Percentiles rank a stretch among this genome's conserved stretches.
These are phyloP conservation scores for Pestalotiopsis sp. DNA, from an alignment of 2,329 filamentous ascomycete species.

Conservation along the genomic window DNA sequence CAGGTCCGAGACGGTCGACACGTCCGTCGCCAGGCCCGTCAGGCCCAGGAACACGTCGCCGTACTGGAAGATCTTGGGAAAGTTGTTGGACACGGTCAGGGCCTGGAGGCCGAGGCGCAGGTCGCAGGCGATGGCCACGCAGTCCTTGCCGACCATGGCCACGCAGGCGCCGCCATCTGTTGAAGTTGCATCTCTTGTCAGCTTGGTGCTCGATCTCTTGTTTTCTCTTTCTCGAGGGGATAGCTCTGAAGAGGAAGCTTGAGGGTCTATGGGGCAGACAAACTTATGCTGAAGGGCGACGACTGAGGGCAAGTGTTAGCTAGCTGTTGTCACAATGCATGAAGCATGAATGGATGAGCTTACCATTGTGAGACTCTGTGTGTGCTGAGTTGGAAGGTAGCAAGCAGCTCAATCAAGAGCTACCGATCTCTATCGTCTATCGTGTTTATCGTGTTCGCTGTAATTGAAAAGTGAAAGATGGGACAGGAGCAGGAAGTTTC, in stretches of 20 bases:
- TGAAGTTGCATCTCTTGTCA: conserved; percentile 1
- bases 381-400: not conserved
- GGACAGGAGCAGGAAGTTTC: not conserved
- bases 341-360: conserved; percentile 19
- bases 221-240: not conserved
- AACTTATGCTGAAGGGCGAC: conserved; percentile 96
- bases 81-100: conserved; percentile 98
- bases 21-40: conserved; percentile 94
- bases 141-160: conserved; percentile 99
- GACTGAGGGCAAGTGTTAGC: conserved; percentile 56
- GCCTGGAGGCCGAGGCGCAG: conserved; percentile 95
- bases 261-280: conserved; percentile 32
- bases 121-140: conserved; percentile 98
- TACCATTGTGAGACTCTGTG: conserved; percentile 31
- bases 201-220: not conserved
- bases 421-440: not conserved
- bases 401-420: not conserved
- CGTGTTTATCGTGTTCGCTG: not conserved
- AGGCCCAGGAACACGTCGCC: conserved; percentile 94
- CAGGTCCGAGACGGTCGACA: conserved; percentile 90
- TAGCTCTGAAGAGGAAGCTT: not conserved
- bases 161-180: conserved; percentile 89
- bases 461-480: not conserved
- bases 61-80: conserved; percentile 99
- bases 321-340: conserved; percentile 22